phyloP scores from a whole-genome alignment of 2,329 filamentous ascomycete genomes.

The Exutisphaerella laricina region DNA sequence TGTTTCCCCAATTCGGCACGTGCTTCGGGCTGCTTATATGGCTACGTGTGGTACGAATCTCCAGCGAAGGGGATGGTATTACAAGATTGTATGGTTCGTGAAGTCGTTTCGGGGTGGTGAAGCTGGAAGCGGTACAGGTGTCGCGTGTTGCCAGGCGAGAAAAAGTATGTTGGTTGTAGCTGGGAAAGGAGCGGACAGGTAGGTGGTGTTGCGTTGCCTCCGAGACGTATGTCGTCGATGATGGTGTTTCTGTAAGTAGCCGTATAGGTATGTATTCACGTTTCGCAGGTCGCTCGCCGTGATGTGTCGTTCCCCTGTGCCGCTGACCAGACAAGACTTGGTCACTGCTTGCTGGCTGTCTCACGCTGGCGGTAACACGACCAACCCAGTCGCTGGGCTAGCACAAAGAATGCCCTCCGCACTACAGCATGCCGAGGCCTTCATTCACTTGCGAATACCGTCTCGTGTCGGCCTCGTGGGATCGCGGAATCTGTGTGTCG shows the following conservation, averaged over 20 bases:
- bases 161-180: too few species aligned
- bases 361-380: background rate
- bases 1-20: conserved; percentile 7
- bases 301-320: too few species aligned
- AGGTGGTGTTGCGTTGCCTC: too few species aligned
- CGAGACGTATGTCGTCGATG: background rate
- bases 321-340: too few species aligned
- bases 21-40: background rate
- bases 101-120: conserved; percentile 1
- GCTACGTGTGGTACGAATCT: background rate
- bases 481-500: too few species aligned
- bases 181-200: too few species aligned
- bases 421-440: conserved; percentile 3
- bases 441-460: too few species aligned
- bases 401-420: background rate
- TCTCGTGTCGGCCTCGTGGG: conserved; percentile 3
- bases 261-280: too few species aligned
- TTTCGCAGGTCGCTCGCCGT: too few species aligned
- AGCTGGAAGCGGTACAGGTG: too few species aligned
- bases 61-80: conserved; percentile 2
- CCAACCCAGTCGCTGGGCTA: background rate
- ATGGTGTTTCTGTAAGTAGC: background rate
- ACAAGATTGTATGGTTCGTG: conserved; percentile 6
- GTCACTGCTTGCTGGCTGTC: conserved; percentile 1
- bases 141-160: conserved; percentile 9